A percentile compares a stretch with the other conserved stretches of the same genome.
Conservation (phyloP, 495 filamentous ascomycete genomes). For the Tuber umbilicatum region DNA sequence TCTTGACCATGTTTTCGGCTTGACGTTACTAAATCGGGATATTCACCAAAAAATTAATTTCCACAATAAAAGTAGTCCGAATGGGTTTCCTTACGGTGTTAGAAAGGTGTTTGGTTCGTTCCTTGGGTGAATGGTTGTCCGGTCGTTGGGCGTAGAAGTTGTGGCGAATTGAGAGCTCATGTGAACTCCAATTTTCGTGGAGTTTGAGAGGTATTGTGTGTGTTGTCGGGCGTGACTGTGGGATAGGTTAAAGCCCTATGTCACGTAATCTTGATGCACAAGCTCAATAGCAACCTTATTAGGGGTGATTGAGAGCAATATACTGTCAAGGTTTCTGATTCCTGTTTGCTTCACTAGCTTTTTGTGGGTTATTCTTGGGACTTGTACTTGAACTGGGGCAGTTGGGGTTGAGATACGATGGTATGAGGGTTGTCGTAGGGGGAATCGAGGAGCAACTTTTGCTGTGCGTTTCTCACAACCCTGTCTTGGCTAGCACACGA, state of each 20-base stretch:
- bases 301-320: background rate
- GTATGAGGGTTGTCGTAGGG: background rate
- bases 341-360: background rate
- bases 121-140: constrained; percentile 3
- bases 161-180: constrained; percentile 17
- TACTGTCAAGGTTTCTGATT: background rate
- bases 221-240: constrained; percentile 26
- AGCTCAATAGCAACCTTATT: background rate
- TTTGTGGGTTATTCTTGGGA: background rate
- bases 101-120: constrained; percentile 11
- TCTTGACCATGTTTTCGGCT: constrained; percentile 97
- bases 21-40: constrained; percentile 20
- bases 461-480: background rate
- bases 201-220: constrained; percentile 10
- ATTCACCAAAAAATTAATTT: background rate
- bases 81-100: background rate
- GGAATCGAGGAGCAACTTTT: background rate
- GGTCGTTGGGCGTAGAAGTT: constrained; percentile 8
- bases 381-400: background rate
- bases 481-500: background rate
- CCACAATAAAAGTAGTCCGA: background rate
- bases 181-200: constrained; percentile 21
- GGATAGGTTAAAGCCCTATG: constrained; percentile 16
- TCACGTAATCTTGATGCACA: constrained; percentile 16
- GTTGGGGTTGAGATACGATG: background rate